Evolutionary conservation across 1,284 basidiomycete species (phyloP), one percentile per base, ranked within the genome.

Genomic region (Malassezia restricta): DNA sequence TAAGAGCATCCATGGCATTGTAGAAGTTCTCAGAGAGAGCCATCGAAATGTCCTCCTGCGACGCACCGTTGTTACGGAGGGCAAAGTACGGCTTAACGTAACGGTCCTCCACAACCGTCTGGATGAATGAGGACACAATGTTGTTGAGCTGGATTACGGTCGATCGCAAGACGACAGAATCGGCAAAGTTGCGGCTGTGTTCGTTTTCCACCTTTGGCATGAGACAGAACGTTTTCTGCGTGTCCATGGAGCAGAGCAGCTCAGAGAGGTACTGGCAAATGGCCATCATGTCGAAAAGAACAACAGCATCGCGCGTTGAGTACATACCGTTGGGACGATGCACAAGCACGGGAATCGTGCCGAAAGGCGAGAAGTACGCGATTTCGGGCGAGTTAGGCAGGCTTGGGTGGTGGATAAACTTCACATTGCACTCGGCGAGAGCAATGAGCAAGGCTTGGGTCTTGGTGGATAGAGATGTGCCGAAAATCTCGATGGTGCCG

Each of bases 81-180:
- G 53, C 47, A 31, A 55, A 55, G 48, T 27, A 55, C 17, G 48
- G 53, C 48, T 48, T 48, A 28, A 55, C 53, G 27, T 45, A 55
- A 11, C 35, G 43, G 32, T 55, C 48, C 31, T 42, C 53, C 8
- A 55, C 48, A 7, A 37, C 30, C 7, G n/a, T 6, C 38, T 49
- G 39, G 17, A 55, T 11, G 39, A 37, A 49, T n/a, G 14, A 8
- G 27, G 20, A 14, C 9, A 55, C 17, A 8, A 55, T 17, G 8
- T 43, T 33, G 24, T 14, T 15, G 4, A 50, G 24, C 39, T 55
- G 53, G 20, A 37, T 15, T 8, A 55, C 39, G 15, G 49, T 43
- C 7, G 44, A 28, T 17, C 53, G 53, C 6, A 31, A 30, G 24
- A 55, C 28, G 15, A 40, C 48, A 11, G 11, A 27, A 14, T 49